Evolutionary conservation across 148 eudicot species (phyloP).

Genomic region (Rhododendron williamsianum): DNA sequence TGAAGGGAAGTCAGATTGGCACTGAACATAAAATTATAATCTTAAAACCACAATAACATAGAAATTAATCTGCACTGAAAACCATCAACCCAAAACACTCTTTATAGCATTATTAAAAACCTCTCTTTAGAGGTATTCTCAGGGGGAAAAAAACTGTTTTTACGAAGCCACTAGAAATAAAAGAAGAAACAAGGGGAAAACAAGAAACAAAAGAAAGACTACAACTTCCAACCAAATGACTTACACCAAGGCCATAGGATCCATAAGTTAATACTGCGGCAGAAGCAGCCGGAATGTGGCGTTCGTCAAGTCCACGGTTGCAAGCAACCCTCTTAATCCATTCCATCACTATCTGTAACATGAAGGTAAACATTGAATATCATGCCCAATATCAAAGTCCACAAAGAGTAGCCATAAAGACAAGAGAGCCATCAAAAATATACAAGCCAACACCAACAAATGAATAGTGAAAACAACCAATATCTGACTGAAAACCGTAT

Average conservation of each 20-base stretch:
- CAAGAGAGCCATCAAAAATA: background rate
- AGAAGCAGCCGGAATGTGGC: conserved; percentile 26
- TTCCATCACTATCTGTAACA: conserved; percentile 32
- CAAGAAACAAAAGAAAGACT: background rate
- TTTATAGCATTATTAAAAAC: background rate
- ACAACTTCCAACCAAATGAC: conserved; percentile 8
- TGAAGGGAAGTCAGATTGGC: background rate
- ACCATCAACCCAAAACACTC: background rate
- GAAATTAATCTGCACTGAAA: background rate
- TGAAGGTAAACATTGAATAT: background rate
- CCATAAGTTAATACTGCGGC: conserved; percentile 56
- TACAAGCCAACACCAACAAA: background rate
- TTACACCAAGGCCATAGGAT: conserved; percentile 69
- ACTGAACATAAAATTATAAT: background rate
- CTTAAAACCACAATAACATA: background rate
- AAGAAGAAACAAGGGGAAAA: background rate
- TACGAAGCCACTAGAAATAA: background rate
- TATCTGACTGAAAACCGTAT: background rate
- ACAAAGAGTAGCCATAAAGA: background rate
- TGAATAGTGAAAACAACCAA: background rate
- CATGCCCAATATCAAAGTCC: background rate
- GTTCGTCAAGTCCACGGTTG: conserved; percentile 24
- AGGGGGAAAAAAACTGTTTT: too few species aligned
- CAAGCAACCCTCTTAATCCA: conserved; percentile 53
- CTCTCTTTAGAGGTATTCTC: too few species aligned